A percentile compares a stretch with the other conserved stretches of the same genome.
Conservation (phyloP, 495 filamentous ascomycete genomes). For the Niebla homalea region DNA sequence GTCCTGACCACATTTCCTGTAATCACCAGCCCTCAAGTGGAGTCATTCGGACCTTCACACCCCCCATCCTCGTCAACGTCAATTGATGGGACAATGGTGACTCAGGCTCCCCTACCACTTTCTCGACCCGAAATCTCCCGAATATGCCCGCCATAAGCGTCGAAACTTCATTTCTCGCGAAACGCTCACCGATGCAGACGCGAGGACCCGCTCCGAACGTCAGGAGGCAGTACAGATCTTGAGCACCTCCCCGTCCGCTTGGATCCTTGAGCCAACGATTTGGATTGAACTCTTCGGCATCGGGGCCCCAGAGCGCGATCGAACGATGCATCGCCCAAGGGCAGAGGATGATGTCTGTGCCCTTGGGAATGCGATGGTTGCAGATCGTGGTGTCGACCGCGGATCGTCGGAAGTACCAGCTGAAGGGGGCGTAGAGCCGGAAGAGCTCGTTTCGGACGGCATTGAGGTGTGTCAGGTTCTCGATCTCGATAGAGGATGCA, state of each 20-base stretch:
- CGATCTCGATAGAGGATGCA: constrained; percentile 1
- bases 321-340: constrained; percentile 23
- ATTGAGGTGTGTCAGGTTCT: constrained; percentile 49
- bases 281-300: constrained; percentile 30
- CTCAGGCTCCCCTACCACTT: not conserved
- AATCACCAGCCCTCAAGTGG: not conserved
- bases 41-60: not conserved
- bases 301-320: constrained; percentile 24
- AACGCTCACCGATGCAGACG: constrained; percentile 63
- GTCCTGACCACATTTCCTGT: no score
- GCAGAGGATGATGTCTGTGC: constrained; percentile 23
- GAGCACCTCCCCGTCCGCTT: constrained; percentile 37
- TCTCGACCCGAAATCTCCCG: constrained; percentile 52
- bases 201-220: constrained; percentile 71
- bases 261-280: constrained; percentile 30
- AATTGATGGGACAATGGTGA: not conserved
- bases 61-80: constrained; percentile 1
- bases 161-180: constrained; percentile 69
- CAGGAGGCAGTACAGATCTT: constrained; percentile 55
- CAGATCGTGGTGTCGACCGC: constrained; percentile 33
- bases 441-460: constrained; percentile 59
- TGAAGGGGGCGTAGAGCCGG: constrained; percentile 57
- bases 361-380: constrained; percentile 18
- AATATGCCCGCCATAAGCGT: constrained; percentile 62
- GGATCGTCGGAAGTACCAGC: constrained; percentile 55